A percentile compares a stretch with the other conserved stretches of the same genome.
Conservation (phyloP, 2,329 filamentous ascomycete genomes). For the Botryotinia convoluta region DNA sequence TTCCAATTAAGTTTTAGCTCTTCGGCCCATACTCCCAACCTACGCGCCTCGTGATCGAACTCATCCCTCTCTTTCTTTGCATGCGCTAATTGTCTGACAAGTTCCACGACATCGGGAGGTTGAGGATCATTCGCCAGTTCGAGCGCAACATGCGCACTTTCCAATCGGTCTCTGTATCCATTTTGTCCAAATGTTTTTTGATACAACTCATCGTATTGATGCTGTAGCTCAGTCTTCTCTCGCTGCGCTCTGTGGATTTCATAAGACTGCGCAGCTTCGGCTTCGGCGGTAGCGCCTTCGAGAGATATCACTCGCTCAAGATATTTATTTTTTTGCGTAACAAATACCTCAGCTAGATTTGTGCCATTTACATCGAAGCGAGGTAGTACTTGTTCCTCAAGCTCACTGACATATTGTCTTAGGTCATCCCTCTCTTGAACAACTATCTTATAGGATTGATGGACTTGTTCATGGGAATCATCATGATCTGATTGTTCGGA, state of each 20-base stretch:
- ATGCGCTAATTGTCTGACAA: not conserved
- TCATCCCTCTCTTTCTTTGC: constrained; percentile 1
- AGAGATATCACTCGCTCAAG: not conserved
- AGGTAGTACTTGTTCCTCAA: constrained; percentile 6
- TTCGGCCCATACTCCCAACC: not conserved
- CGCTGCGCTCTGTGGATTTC: not conserved
- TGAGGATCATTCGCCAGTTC: not conserved
- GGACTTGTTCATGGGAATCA: not conserved
- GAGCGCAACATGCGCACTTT: constrained; percentile 13
- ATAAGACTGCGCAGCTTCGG: not conserved
- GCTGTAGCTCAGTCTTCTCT: not conserved
- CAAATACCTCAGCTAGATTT: not conserved
- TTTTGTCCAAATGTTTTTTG: not conserved
- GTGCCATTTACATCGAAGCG: constrained; percentile 1
- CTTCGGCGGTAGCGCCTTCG: not conserved
- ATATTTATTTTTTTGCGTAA: not conserved
- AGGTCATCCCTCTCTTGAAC: constrained; percentile 11
- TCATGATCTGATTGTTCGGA: not conserved
- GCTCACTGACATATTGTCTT: not conserved
- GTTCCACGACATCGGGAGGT: not conserved
- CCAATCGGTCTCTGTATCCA: constrained; percentile 1
- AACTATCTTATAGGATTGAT: not conserved
- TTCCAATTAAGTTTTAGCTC: constrained; percentile 1
- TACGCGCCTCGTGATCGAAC: not conserved
- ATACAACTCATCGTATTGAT: not conserved